A percentile compares a stretch with the other conserved stretches of the same genome.
Evolutionary conservation across 2,329 filamentous ascomycete species (phyloP).

Genomic region (Ophiosphaerella herpotricha): DNA sequence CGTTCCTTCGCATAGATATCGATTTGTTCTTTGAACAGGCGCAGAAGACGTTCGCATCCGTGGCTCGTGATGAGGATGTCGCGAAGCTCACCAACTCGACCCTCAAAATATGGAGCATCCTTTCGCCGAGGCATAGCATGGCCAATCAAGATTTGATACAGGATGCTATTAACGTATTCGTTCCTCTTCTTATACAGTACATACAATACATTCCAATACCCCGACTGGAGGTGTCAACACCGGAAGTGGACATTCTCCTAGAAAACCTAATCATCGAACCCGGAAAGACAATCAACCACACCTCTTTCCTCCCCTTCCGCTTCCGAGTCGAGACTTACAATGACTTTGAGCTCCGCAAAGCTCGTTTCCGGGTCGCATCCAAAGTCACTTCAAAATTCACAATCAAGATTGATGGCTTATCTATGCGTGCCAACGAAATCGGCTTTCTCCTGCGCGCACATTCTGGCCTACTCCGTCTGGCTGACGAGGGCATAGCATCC

Average conservation of each 20-base stretch:
- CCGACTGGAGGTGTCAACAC: slow-evolving; percentile 82
- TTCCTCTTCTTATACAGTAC: slow-evolving; percentile 74
- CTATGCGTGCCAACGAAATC: slow-evolving; percentile 81
- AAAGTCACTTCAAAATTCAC: slow-evolving; percentile 73
- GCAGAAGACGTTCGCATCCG: slow-evolving; percentile 68
- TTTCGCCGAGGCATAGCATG: slow-evolving; percentile 68
- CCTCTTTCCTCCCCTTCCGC: slow-evolving; percentile 86
- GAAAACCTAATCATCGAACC: slow-evolving; percentile 93
- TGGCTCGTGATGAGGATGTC: slow-evolving; percentile 73
- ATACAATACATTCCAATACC: slow-evolving; percentile 90
- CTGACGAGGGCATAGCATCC: slow-evolving; percentile 82
- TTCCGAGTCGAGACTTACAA: slow-evolving; percentile 83
- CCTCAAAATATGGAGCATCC: slow-evolving; percentile 68
- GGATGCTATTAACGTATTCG: slow-evolving; percentile 78
- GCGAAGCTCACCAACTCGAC: slow-evolving; percentile 70
- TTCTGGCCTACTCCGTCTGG: slow-evolving; percentile 72
- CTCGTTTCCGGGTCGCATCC: slow-evolving; percentile 69
- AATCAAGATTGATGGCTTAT: slow-evolving; percentile 80
- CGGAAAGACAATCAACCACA: slow-evolving; percentile 79
- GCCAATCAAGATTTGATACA: slow-evolving; percentile 73
- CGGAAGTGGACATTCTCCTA: slow-evolving; percentile 80
- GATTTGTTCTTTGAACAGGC: slow-evolving; percentile 72
- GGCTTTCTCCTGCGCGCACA: slow-evolving; percentile 89
- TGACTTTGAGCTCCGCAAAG: slow-evolving; percentile 83
- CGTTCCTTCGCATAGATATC: slow-evolving; percentile 72